These are phyloP conservation scores for Penicillium sp. DNA, from an alignment of 2,329 filamentous ascomycete genomes.

Conservation along the genomic window DNA sequence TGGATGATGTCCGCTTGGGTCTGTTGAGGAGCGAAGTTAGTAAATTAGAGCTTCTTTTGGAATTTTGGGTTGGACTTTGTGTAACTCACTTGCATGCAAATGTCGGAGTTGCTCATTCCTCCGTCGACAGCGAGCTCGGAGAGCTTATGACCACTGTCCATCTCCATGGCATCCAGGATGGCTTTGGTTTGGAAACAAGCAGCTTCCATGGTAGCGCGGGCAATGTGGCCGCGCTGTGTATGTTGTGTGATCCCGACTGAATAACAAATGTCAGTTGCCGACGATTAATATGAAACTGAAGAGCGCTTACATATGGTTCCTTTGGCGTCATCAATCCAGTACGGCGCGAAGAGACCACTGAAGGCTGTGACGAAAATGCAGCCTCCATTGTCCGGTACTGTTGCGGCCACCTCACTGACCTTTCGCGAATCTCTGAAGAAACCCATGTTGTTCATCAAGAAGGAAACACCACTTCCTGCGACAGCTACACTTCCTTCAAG, in stretches of 20 bases:
- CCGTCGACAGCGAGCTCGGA: conserved; percentile 81
- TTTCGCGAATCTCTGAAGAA: conserved; percentile 66
- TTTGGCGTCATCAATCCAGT: conserved; percentile 93
- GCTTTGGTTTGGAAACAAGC: conserved; percentile 93
- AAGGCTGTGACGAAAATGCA: conserved; percentile 90
- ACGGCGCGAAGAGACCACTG: conserved; percentile 86
- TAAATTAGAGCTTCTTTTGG: background rate
- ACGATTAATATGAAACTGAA: background rate
- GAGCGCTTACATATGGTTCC: conserved; percentile 73
- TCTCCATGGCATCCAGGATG: conserved; percentile 89
- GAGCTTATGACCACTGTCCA: conserved; percentile 78
- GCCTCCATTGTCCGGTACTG: conserved; percentile 77
- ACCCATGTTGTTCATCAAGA: conserved; percentile 69
- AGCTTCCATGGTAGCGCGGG: conserved; percentile 85
- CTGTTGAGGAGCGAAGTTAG: conserved; percentile 41
- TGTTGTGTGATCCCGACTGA: conserved; percentile 81
- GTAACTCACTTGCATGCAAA: conserved; percentile 75
- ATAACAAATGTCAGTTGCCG: conserved; percentile 12
- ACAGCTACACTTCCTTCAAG: conserved; percentile 85
- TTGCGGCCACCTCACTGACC: conserved; percentile 67
- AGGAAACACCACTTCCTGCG: conserved; percentile 79
- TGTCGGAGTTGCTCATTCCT: conserved; percentile 84
- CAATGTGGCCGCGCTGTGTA: conserved; percentile 84
- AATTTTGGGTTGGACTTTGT: background rate
- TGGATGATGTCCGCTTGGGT: conserved; percentile 85